Base-by-base conservation (phyloP, 2,329 filamentous ascomycete species). In the Pseudopithomyces chartarum region DNA sequence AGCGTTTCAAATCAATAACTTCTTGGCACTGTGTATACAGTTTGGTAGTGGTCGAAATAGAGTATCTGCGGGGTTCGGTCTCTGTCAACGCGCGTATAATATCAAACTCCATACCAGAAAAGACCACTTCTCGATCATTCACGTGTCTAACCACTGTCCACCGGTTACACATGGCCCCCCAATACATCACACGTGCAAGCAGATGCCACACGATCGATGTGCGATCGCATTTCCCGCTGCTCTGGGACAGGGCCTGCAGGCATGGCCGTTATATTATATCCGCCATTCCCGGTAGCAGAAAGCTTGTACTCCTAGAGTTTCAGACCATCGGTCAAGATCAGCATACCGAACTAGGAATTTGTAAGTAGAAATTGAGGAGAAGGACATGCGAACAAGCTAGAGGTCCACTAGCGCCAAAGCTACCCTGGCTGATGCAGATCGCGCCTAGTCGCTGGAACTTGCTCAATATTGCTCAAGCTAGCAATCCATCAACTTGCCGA, bases 211-310 rank as follows among this genome's bases (percentile, higher is more conserved):
- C 3, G 43, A 29, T 13, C 15, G 20, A n/a, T 29, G 7, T 29
- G 26, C 8, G 26, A 29, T 29, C 26, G 26, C 26, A 29, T 29
- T 4, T 29, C 26, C 26, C 26, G 26, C 26, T 29, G 26, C 26
- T 29, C 5, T 29, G 26, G 26, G 26, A 29, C 26, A 29, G n/a
- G n/a, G n/a, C n/a, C n/a, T 8, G 26, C 26, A 29, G 26, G 8
- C 26, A 8, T 29, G 26, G 8, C 26, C 26, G 26, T 29, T 29
- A n/a, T n/a, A n/a, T 23, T 49, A 55, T 38, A 43, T 54, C 56
- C 62, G 60, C 62, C 61, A 63, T 59, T 54, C 8, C 58, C 61
- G 61, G 55, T 61, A 64, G 59, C 47, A 20, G 42, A 60, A 67
- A 63, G 62, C 66, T 69, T 67, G 57, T 60, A 38, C 22, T 53